These are phyloP conservation scores for Boeremia exigua DNA, from an alignment of 2,329 filamentous ascomycete species.

Conservation along the genomic window DNA sequence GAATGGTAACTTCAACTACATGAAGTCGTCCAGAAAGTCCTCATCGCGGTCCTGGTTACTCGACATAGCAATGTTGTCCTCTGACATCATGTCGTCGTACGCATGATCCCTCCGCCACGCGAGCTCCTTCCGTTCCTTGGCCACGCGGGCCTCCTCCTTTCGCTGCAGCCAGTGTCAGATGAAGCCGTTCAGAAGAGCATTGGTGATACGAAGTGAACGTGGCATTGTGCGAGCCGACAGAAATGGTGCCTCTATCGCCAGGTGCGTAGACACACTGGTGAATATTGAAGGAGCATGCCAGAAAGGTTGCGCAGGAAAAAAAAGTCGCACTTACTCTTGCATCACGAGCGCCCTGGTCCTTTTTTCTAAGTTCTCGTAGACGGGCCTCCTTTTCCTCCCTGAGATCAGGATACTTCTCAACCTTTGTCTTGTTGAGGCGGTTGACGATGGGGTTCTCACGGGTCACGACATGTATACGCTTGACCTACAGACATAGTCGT, in stretches of 20 bases:
- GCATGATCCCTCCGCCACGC: constrained; percentile 98
- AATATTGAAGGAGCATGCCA: not conserved
- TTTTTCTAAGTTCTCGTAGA: constrained; percentile 72
- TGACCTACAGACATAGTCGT: constrained; percentile 62
- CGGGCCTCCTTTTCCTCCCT: constrained; percentile 80
- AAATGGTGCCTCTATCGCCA: not conserved
- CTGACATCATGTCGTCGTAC: constrained; percentile 89
- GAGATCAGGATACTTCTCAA: constrained; percentile 86
- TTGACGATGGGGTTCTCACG: constrained; percentile 93
- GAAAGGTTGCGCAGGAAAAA: not conserved
- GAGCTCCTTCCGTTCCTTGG: constrained; percentile 83
- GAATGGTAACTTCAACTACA: constrained; percentile 22
- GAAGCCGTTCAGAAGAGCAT: not conserved
- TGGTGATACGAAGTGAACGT: not conserved
- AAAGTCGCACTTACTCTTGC: constrained; percentile 60
- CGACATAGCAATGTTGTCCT: constrained; percentile 75
- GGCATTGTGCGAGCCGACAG: not conserved
- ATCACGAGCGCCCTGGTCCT: constrained; percentile 68
- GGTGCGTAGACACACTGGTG: not conserved
- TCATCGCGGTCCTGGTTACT: constrained; percentile 86
- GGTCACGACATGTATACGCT: constrained; percentile 77
- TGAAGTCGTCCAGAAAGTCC: constrained; percentile 86
- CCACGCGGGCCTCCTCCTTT: constrained; percentile 75
- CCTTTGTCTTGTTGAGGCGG: constrained; percentile 95
- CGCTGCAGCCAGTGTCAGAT: constrained; percentile 56